phyloP scores from a whole-genome alignment of 1,284 basidiomycete genomes.

The Filobasidium uniguttulatum region DNA sequence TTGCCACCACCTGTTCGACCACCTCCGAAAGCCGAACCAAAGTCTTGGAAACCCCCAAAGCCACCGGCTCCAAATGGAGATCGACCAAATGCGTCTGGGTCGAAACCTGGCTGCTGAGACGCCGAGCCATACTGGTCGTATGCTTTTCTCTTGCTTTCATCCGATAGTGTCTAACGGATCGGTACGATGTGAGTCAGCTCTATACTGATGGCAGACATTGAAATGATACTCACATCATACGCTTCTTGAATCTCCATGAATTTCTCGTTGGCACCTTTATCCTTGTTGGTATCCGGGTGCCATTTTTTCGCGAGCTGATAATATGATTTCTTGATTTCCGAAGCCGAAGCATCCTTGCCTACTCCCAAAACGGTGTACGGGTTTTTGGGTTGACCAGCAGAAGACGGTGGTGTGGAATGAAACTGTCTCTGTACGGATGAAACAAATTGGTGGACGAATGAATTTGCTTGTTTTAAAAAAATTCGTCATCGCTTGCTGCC shows the following conservation, averaged over 20 bases:
- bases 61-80: constrained; percentile 46
- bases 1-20: constrained; percentile 40
- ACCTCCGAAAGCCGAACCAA: constrained; percentile 51
- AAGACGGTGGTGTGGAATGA: background rate
- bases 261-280: constrained; percentile 68
- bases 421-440: background rate
- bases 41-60: constrained; percentile 54
- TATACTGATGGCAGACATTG: background rate
- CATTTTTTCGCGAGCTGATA: constrained; percentile 94
- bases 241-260: constrained; percentile 96
- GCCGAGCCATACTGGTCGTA: constrained; percentile 93
- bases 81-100: constrained; percentile 61
- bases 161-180: constrained; percentile 61
- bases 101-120: constrained; percentile 84
- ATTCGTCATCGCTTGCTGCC: no score
- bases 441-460: no score
- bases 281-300: constrained; percentile 90
- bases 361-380: constrained; percentile 88
- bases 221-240: constrained; percentile 80
- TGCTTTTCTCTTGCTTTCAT: constrained; percentile 81
- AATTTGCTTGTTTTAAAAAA: no score
- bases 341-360: constrained; percentile 61
- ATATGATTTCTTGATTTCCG: constrained; percentile 94
- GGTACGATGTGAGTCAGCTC: background rate
- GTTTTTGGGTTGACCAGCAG: constrained; percentile 46